These are phyloP conservation scores for Fusarium sp. DNA, from an alignment of 2,329 filamentous ascomycete genomes.

Conservation along the genomic window DNA sequence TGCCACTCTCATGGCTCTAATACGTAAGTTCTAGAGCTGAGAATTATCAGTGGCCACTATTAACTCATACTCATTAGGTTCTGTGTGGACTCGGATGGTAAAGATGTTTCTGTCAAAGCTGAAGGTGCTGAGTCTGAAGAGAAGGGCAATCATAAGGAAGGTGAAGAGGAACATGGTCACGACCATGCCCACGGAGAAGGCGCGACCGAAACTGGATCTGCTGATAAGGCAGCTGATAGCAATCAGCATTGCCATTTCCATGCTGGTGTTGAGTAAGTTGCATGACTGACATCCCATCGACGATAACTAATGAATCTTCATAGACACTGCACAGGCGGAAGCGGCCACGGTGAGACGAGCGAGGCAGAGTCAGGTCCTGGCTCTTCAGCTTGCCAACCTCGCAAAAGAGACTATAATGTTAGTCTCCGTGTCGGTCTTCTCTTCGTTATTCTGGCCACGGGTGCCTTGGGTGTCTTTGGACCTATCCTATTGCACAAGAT, in stretches of 20 bases:
- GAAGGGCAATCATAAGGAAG: constrained; percentile 27
- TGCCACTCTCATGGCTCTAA: constrained; percentile 72
- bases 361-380: constrained; percentile 39
- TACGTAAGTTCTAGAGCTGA: constrained; percentile 57
- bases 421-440: constrained; percentile 75
- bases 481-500: constrained; percentile 73
- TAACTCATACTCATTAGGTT: constrained; percentile 57
- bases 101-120: constrained; percentile 68
- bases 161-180: constrained; percentile 31
- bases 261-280: constrained; percentile 75
- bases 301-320: constrained; percentile 6
- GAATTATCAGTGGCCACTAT: background rate
- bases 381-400: constrained; percentile 59
- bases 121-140: constrained; percentile 49
- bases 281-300: background rate
- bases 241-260: constrained; percentile 76
- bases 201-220: constrained; percentile 1
- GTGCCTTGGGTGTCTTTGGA: constrained; percentile 74
- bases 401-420: constrained; percentile 71
- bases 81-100: constrained; percentile 69
- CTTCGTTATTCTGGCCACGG: constrained; percentile 77
- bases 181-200: constrained; percentile 27
- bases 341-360: constrained; percentile 48
- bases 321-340: constrained; percentile 68
- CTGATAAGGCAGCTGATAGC: constrained; percentile 12